These are phyloP conservation scores for Coprinellus micaceus DNA, from an alignment of 768 basidiomycete species.

Conservation along the genomic window DNA sequence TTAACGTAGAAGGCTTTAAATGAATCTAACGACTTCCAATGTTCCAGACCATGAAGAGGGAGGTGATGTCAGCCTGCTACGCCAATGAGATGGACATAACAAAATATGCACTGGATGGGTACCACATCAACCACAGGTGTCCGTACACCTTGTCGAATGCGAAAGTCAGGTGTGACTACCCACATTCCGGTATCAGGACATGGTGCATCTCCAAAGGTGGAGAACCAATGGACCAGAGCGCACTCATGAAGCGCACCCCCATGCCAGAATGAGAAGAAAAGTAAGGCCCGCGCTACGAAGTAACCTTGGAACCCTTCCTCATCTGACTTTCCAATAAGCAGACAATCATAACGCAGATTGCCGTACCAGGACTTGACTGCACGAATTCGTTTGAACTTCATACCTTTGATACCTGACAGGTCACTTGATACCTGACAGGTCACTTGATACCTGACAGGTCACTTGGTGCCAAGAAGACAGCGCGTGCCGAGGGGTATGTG, in stretches of 20 bases:
- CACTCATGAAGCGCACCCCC: neutral
- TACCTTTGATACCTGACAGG: too few species aligned
- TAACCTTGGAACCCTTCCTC: neutral
- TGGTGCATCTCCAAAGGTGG: neutral
- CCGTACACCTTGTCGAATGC: too few species aligned
- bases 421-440: too few species aligned
- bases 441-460: neutral
- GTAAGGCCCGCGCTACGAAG: neutral
- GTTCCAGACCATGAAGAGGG: slow-evolving; percentile 15
- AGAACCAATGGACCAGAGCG: slow-evolving; percentile 2
- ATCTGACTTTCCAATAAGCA: neutral
- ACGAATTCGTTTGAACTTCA: neutral
- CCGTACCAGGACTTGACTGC: neutral
- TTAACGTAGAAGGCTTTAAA: too few species aligned
- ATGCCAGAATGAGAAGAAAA: neutral
- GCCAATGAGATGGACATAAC: neutral
- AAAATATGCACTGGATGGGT: too few species aligned
- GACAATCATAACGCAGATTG: neutral
- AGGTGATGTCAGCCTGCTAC: slow-evolving; percentile 21
- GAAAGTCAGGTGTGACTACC: neutral
- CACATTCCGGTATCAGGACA: slow-evolving; percentile 1
- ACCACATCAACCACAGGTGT: too few species aligned
- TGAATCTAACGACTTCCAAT: slow-evolving; percentile 1
- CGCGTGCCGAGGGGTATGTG: neutral
- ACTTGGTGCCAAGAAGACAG: slow-evolving; percentile 2